Evolutionary conservation across 345 rosid genomes (phyloP).

Genomic region (Ricinus communis): DNA sequence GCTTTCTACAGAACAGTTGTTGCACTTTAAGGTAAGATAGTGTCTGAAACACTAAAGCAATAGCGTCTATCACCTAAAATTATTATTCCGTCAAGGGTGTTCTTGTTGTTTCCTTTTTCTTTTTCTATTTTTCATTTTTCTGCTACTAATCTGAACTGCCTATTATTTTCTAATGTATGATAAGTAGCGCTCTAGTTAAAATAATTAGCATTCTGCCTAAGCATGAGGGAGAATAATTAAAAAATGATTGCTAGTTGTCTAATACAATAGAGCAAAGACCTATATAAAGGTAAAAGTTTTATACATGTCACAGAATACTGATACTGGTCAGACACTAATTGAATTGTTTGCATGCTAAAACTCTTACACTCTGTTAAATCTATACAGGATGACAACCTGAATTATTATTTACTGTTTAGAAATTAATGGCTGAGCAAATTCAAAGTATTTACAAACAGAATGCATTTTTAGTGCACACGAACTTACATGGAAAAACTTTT

Average conservation of each 20-base stretch:
- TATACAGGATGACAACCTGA: neutral
- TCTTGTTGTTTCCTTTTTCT: neutral
- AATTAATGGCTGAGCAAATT: neutral
- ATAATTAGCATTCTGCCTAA: neutral
- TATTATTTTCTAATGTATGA: neutral
- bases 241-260: neutral
- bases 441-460: neutral
- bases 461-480: neutral
- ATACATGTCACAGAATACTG: neutral
- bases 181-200: neutral
- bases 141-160: neutral
- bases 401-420: neutral
- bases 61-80: neutral
- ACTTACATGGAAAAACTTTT: conserved; percentile 72
- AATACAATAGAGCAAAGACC: neutral
- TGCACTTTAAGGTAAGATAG: neutral
- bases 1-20: no score
- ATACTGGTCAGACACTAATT: neutral
- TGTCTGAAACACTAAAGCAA: neutral
- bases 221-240: neutral
- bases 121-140: neutral
- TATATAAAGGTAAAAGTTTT: neutral
- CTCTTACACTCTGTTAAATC: neutral
- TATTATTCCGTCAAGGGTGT: neutral
- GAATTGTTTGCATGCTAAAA: conserved; percentile 2